Conservation (phyloP, 805 yeast genomes). For the Yarrowia deformans region DNA sequence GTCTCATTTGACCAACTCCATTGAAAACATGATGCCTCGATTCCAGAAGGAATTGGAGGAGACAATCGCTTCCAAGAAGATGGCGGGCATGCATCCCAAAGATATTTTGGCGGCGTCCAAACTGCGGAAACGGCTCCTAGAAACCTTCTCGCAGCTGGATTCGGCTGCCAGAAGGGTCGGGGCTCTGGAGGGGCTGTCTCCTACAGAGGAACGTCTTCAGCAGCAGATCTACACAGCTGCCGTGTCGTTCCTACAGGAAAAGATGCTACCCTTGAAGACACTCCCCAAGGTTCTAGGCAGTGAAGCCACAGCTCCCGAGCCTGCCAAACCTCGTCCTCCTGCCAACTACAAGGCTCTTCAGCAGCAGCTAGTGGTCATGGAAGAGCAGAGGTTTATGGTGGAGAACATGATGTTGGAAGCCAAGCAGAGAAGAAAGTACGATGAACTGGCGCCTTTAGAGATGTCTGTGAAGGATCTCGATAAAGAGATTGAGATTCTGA, state of each 20-base stretch:
- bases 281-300: conserved; percentile 57
- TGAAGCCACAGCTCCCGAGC: conserved; percentile 44
- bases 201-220: conserved; percentile 57
- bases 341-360: conserved; percentile 52
- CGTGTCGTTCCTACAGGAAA: conserved; percentile 68
- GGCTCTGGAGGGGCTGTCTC: conserved; percentile 47
- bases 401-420: conserved; percentile 67
- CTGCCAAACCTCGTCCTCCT: conserved; percentile 40
- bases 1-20: conserved; percentile 9
- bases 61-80: conserved; percentile 46
- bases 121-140: conserved; percentile 57
- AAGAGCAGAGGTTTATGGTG: conserved; percentile 81
- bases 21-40: conserved; percentile 50
- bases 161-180: conserved; percentile 52
- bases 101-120: conserved; percentile 50
- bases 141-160: conserved; percentile 61
- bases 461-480: conserved; percentile 65
- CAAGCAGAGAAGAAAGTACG: conserved; percentile 74
- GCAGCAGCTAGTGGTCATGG: conserved; percentile 83
- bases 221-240: conserved; percentile 65
- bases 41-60: conserved; percentile 54
- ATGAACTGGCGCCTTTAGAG: conserved; percentile 70
- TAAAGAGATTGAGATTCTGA: conserved; percentile 49
- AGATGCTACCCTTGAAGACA: conserved; percentile 68
- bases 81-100: conserved; percentile 46